phyloP scores from a whole-genome alignment of 768 basidiomycete genomes.

The Tylopilus sp. region DNA sequence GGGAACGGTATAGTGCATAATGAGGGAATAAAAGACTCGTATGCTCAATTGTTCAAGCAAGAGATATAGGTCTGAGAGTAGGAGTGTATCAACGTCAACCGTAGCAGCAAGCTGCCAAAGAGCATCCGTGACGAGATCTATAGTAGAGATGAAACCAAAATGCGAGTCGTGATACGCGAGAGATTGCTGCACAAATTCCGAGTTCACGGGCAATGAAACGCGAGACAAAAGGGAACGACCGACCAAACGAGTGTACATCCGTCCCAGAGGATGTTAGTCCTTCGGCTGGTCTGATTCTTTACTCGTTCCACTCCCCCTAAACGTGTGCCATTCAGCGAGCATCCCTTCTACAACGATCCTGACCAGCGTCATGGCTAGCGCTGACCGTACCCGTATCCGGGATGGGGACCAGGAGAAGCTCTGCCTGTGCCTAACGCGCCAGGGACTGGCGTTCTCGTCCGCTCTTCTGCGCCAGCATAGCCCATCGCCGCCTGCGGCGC shows the following conservation, averaged over 20 bases:
- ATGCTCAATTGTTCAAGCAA: constrained; percentile 21
- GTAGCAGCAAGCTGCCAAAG: constrained; percentile 18
- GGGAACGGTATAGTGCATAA: constrained; percentile 24
- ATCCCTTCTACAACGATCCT: background rate
- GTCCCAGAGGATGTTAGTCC: constrained; percentile 14
- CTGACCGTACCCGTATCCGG: constrained; percentile 42
- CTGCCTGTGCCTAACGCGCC: constrained; percentile 28
- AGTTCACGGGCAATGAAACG: constrained; percentile 7
- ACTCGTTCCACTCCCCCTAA: constrained; percentile 6
- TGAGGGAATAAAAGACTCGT: constrained; percentile 24
- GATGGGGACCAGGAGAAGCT: constrained; percentile 45
- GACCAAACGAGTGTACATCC: constrained; percentile 29
- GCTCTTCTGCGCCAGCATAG: constrained; percentile 32
- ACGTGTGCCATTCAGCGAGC: constrained; percentile 11
- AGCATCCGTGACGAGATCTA: constrained; percentile 24
- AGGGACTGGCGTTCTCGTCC: constrained; percentile 30
- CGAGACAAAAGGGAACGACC: constrained; percentile 8
- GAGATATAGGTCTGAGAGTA: constrained; percentile 1
- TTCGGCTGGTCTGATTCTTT: constrained; percentile 13
- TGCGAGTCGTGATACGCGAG: constrained; percentile 9
- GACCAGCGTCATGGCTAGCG: constrained; percentile 17
- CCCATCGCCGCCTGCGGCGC: constrained; percentile 40
- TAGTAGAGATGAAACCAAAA: constrained; percentile 18
- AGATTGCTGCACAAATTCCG: constrained; percentile 12
- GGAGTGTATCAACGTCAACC: constrained; percentile 9